A percentile compares a stretch with the other conserved stretches of the same genome.
phyloP scores from a whole-genome alignment of 306 rosid species.

The Rosa chinensis region DNA sequence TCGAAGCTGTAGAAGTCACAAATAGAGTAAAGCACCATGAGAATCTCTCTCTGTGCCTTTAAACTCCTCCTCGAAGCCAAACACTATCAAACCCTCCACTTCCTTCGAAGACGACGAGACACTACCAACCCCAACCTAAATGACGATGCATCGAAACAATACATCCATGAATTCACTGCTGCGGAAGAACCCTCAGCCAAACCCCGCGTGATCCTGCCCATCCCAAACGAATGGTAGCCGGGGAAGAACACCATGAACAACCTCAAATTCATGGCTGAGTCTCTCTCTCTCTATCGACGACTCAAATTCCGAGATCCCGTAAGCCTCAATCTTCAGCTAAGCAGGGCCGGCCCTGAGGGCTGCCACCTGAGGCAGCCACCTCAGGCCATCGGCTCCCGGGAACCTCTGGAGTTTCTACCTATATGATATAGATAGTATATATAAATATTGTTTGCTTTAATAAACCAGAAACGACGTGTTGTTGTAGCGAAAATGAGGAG shows the following conservation, averaged over 20 bases:
- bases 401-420: no score
- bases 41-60: constrained; percentile 42
- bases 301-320: constrained; percentile 34
- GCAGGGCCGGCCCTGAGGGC: no score
- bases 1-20: neutral
- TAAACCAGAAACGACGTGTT: no score
- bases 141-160: constrained; percentile 15
- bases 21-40: constrained; percentile 21
- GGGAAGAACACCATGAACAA: constrained; percentile 37
- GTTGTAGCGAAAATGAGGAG: no score
- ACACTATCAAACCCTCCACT: constrained; percentile 31
- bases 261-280: constrained; percentile 36
- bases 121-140: neutral
- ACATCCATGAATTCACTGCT: constrained; percentile 35
- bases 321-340: constrained; percentile 55
- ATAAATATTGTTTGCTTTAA: no score
- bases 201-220: constrained; percentile 24
- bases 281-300: neutral
- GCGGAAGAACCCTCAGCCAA: constrained; percentile 22
- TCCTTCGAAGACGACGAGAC: neutral
- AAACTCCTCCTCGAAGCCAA: constrained; percentile 36
- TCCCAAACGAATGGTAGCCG: constrained; percentile 37
- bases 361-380: no score
- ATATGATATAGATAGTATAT: no score
- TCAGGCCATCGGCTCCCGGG: no score